These are phyloP conservation scores for Pachyrhizus erosus DNA, from an alignment of 306 rosid species.

Conservation along the genomic window DNA sequence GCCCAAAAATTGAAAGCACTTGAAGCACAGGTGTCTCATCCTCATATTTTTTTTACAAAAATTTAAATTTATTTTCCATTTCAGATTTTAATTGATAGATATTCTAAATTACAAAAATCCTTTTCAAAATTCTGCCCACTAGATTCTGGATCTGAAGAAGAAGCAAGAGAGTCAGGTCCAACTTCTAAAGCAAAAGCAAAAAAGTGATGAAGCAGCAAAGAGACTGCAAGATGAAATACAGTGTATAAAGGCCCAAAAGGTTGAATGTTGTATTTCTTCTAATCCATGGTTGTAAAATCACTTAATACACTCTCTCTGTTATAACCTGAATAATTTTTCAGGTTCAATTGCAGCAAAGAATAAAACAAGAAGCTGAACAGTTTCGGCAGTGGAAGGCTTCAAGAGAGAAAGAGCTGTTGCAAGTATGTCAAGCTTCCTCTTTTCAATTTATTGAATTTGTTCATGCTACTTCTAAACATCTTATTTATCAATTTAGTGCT, in stretches of 20 bases:
- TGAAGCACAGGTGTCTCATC: slow-evolving; percentile 80
- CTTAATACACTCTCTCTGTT: slow-evolving; percentile 6
- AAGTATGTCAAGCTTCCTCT: slow-evolving; percentile 61
- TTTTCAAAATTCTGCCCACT: slow-evolving; percentile 44
- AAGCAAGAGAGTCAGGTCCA: slow-evolving; percentile 99
- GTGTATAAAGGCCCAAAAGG: slow-evolving; percentile 97
- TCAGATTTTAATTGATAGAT: too few relatives aligned
- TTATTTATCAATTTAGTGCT: slow-evolving; percentile 31
- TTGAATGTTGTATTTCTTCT: slow-evolving; percentile 49
- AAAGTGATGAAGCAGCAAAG: slow-evolving; percentile 98
- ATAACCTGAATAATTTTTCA: slow-evolving; percentile 44
- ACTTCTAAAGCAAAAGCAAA: slow-evolving; percentile 97
- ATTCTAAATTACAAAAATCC: slow-evolving; percentile 37
- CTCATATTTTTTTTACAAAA: background rate
- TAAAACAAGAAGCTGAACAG: slow-evolving; percentile 99
- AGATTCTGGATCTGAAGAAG: slow-evolving; percentile 97
- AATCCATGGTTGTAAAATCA: slow-evolving; percentile 34
- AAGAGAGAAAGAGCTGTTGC: slow-evolving; percentile 97
- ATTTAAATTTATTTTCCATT: slow-evolving; percentile 10
- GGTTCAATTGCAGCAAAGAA: slow-evolving; percentile 98
- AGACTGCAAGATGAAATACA: slow-evolving; percentile 98
- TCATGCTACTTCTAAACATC: slow-evolving; percentile 28
- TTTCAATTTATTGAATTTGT: slow-evolving; percentile 22
- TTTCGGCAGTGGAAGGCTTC: slow-evolving; percentile 99
- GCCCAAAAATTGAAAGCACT: slow-evolving; percentile 91